Evolutionary conservation across 2,329 filamentous ascomycete species (phyloP).

Genomic region (Neobulgaria alba): DNA sequence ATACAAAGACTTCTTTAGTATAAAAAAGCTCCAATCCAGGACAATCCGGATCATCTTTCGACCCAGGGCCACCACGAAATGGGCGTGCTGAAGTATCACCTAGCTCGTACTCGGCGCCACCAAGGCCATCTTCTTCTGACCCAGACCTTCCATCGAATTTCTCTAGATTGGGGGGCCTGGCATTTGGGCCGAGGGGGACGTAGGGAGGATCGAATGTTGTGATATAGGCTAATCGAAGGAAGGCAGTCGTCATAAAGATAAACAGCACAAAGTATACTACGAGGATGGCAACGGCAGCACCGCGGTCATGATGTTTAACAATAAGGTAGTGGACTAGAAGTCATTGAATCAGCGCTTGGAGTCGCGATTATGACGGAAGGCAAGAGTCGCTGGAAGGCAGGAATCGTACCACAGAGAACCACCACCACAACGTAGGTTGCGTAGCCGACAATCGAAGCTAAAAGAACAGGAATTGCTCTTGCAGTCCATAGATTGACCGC

Average conservation of each 20-base stretch:
- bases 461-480: slow-evolving; percentile 56
- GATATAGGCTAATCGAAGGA: slow-evolving; percentile 60
- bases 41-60: slow-evolving; percentile 41
- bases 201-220: slow-evolving; percentile 67
- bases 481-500: slow-evolving; percentile 24
- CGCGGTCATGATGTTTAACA: slow-evolving; percentile 34
- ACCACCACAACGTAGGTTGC: slow-evolving; percentile 63
- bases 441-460: slow-evolving; percentile 59
- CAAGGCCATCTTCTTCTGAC: slow-evolving; percentile 15
- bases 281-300: slow-evolving; percentile 60
- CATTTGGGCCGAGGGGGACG: slow-evolving; percentile 51
- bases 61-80: slow-evolving; percentile 5
- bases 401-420: slow-evolving; percentile 54
- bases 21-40: slow-evolving; percentile 70
- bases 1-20: slow-evolving; percentile 74
- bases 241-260: slow-evolving; percentile 55
- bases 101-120: slow-evolving; percentile 17
- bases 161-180: slow-evolving; percentile 14
- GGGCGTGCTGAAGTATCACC: slow-evolving; percentile 15
- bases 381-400: not conserved
- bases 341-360: not conserved
- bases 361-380: not conserved
- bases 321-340: slow-evolving; percentile 63
- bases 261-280: slow-evolving; percentile 67
- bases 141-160: slow-evolving; percentile 16